Conservation (phyloP, 768 basidiomycete species). For the Boletus reticuloceps region DNA sequence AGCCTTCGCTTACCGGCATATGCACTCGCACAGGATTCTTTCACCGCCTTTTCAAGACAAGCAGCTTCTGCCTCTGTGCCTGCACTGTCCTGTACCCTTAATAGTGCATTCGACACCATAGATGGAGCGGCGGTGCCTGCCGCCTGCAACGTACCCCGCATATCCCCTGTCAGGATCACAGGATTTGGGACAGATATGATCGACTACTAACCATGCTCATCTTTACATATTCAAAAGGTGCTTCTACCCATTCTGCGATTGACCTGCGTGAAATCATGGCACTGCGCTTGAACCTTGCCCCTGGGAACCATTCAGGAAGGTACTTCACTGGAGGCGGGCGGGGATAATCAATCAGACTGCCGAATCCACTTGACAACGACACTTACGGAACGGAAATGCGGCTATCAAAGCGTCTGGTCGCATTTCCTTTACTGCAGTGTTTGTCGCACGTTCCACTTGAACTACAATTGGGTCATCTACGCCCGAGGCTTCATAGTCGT, state of each 20-base stretch:
- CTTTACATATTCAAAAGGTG: conserved; percentile 25
- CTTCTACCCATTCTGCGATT: conserved; percentile 12
- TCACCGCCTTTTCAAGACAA: conserved; percentile 20
- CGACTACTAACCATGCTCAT: conserved; percentile 15
- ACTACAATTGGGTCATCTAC: conserved; percentile 22
- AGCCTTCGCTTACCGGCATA: conserved; percentile 12
- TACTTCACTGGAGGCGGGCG: conserved; percentile 8
- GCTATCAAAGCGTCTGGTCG: conserved; percentile 17
- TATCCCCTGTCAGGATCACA: not conserved
- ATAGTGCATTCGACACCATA: conserved; percentile 24
- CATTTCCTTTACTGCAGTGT: conserved; percentile 10
- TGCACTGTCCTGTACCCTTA: conserved; percentile 7
- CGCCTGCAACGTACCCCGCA: conserved; percentile 5
- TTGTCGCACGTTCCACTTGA: conserved; percentile 11
- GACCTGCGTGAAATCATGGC: conserved; percentile 10
- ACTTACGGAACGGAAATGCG: conserved; percentile 19
- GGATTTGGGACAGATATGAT: not conserved
- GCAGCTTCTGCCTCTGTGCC: conserved; percentile 3
- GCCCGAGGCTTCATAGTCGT: conserved; percentile 18
- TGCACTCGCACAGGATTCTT: conserved; percentile 21
- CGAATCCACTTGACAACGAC: not conserved
- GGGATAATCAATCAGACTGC: too few relatives aligned
- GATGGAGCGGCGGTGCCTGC: conserved; percentile 20
- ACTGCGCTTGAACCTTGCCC: conserved; percentile 18
- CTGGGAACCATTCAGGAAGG: conserved; percentile 25